Percentiles rank a stretch among this genome's conserved stretches.
Conservation (phyloP, 306 rosid species). For the Ceratonia siliqua region DNA sequence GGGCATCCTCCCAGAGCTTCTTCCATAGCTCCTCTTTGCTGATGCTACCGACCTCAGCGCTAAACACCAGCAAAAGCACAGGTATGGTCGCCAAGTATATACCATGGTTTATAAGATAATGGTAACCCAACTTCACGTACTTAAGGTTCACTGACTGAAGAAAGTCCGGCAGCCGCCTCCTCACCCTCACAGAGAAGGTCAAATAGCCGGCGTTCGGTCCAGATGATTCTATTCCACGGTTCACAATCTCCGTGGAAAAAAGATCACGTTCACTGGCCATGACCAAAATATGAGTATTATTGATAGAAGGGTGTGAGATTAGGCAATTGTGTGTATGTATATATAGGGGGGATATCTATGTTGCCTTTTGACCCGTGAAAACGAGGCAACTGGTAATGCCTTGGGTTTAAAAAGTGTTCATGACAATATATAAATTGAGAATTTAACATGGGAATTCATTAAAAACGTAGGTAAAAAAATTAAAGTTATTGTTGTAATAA, state of each 20-base stretch:
- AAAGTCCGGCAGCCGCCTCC: conserved; percentile 84
- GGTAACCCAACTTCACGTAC: conserved; percentile 92
- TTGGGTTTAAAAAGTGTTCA: too few relatives aligned
- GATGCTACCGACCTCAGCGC: conserved; percentile 91
- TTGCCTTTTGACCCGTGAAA: too few relatives aligned
- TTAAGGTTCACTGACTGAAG: conserved; percentile 92
- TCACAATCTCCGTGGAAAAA: conserved; percentile 91
- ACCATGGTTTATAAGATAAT: conserved; percentile 87
- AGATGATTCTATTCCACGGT: conserved; percentile 80
- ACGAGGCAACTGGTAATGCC: too few relatives aligned
- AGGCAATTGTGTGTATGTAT: too few relatives aligned
- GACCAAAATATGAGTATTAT: too few relatives aligned
- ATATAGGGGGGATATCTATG: too few relatives aligned
- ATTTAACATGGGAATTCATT: too few relatives aligned
- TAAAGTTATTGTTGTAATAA: too few relatives aligned
- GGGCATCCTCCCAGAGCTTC: conserved; percentile 88
- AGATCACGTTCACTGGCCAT: conserved; percentile 81
- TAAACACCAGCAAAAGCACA: conserved; percentile 70
- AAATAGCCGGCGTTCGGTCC: conserved; percentile 95
- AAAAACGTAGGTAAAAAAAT: too few relatives aligned
- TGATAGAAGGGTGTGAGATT: too few relatives aligned
- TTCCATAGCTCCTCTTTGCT: conserved; percentile 85
- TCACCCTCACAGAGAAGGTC: conserved; percentile 84
- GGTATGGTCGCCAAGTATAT: conserved; percentile 86
- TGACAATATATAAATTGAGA: too few relatives aligned